Evolutionary conservation across 352 stramenopile genomes (phyloP).

Genomic region (Phytopythium vexans): DNA sequence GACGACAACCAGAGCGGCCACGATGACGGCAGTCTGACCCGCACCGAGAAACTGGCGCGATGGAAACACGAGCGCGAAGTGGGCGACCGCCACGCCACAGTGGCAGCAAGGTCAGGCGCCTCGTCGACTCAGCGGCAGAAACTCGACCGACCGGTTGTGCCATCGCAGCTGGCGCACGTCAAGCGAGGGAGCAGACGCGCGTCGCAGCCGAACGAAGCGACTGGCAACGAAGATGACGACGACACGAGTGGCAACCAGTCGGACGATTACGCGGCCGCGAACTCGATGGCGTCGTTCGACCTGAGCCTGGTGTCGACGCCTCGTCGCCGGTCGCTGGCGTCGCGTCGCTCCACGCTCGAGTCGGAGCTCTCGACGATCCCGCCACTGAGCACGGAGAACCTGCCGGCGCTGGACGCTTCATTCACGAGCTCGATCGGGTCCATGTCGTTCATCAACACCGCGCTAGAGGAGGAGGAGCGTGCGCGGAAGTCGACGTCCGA

Average conservation of each 20-base stretch:
- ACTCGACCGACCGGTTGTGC: too few relatives aligned
- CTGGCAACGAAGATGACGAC: neutral
- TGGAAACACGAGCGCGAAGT: constrained; percentile 17
- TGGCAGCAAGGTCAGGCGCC: too few relatives aligned
- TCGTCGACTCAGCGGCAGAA: too few relatives aligned
- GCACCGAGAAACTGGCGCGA: constrained; percentile 16
- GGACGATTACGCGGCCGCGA: neutral
- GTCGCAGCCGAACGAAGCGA: neutral
- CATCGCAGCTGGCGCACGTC: constrained; percentile 6
- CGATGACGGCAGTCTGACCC: constrained; percentile 5
- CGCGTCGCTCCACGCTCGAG: constrained; percentile 12
- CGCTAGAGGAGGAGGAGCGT: constrained; percentile 58
- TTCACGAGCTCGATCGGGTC: constrained; percentile 28
- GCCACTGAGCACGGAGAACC: neutral
- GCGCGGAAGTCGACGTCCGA: constrained; percentile 57
- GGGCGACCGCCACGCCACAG: neutral
- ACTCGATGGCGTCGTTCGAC: neutral
- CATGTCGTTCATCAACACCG: constrained; percentile 57
- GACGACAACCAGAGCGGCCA: neutral
- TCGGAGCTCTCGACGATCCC: constrained; percentile 5
- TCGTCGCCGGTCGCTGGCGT: constrained; percentile 12
- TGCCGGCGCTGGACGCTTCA: constrained; percentile 14
- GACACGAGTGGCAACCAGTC: constrained; percentile 1
- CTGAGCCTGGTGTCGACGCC: constrained; percentile 13
- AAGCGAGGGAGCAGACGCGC: constrained; percentile 6